These are phyloP conservation scores for Phytopythium litorale DNA, from an alignment of 352 stramenopile genomes.

Conservation along the genomic window DNA sequence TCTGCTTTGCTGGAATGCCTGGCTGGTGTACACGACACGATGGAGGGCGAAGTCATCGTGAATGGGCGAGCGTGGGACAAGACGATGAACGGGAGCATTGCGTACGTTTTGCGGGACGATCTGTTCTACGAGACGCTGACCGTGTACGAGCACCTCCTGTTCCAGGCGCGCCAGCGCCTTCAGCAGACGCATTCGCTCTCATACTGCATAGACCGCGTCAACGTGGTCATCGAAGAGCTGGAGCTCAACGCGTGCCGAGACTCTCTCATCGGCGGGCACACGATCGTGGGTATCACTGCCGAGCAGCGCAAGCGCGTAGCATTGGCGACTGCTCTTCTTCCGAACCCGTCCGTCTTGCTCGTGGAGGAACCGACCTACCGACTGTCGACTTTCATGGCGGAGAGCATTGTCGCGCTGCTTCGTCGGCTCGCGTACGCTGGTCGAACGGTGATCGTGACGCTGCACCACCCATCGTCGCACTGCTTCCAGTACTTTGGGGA, in stretches of 20 bases:
- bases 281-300: slow-evolving; percentile 57
- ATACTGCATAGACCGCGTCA: slow-evolving; percentile 43
- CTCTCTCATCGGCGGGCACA: slow-evolving; percentile 54
- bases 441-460: slow-evolving; percentile 86
- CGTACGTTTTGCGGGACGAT: slow-evolving; percentile 88
- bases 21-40: slow-evolving; percentile 77
- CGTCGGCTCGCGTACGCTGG: slow-evolving; percentile 68
- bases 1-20: slow-evolving; percentile 92
- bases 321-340: slow-evolving; percentile 79
- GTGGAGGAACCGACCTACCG: slow-evolving; percentile 84
- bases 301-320: slow-evolving; percentile 82
- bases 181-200: slow-evolving; percentile 24
- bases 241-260: slow-evolving; percentile 35
- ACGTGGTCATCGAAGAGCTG: slow-evolving; percentile 59
- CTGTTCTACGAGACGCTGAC: slow-evolving; percentile 85
- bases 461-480: slow-evolving; percentile 85
- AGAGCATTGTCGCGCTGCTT: slow-evolving; percentile 52
- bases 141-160: slow-evolving; percentile 83
- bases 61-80: slow-evolving; percentile 52
- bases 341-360: slow-evolving; percentile 77
- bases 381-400: slow-evolving; percentile 57
- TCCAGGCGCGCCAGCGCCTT: slow-evolving; percentile 80
- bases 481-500: slow-evolving; percentile 55
- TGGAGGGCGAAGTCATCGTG: slow-evolving; percentile 62
- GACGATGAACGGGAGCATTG: slow-evolving; percentile 22